Evolutionary conservation across 1,139 yeast genomes (phyloP), one percentile per base, ranked within the genome.

Genomic region (Protomyces inouyei): DNA sequence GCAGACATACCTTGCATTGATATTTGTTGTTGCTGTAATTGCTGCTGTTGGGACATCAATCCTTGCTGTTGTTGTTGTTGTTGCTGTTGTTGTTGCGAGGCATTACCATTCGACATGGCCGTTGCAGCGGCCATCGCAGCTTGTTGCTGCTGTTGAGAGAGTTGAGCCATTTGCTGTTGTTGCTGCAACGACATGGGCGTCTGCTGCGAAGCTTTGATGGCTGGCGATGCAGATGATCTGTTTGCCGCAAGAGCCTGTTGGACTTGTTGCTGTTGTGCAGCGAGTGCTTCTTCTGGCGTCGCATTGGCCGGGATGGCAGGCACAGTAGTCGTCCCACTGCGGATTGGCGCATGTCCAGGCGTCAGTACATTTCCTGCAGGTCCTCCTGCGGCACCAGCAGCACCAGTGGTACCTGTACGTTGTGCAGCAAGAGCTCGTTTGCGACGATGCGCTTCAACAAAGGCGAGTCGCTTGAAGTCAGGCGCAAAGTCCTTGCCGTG

Each of bases 391-490:
- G 25, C 48, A 16, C 23, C 25, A 16, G 28, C 28, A 8, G 23
- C 48, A 6, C 12, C 23, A 21, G 23, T 43, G 12, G 48, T 2
- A n/a, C 48, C 28, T 3, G 48, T 8, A 2, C 51, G 51, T 35
- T 54, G 64, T 12, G 25, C 43, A 0, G 51, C 54, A 9, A 37
- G 6, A n/a, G 45, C 57, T 36, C 53, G 60, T 55, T 65, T 65
- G 32, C 60, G 52, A 10, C 68, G 67, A 36, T 57, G 53, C 18
- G 64, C 63, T 36, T 66, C 68, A 52, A 65, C 61, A 43, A 64
- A 66, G 35, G 67, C 65, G n/a, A 66, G 64, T 32, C 67, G 54
- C 54, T 59, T 52, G 52, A 66, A 66, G 16, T 60, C 64, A 23
- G 68, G 68, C 16, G 66, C 61, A 56, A 66, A 66, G 43, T 59